Evolutionary conservation across 2,329 filamentous ascomycete genomes (phyloP), one percentile per base, ranked within the genome.

Genomic region (Ophiostoma perfectum): DNA sequence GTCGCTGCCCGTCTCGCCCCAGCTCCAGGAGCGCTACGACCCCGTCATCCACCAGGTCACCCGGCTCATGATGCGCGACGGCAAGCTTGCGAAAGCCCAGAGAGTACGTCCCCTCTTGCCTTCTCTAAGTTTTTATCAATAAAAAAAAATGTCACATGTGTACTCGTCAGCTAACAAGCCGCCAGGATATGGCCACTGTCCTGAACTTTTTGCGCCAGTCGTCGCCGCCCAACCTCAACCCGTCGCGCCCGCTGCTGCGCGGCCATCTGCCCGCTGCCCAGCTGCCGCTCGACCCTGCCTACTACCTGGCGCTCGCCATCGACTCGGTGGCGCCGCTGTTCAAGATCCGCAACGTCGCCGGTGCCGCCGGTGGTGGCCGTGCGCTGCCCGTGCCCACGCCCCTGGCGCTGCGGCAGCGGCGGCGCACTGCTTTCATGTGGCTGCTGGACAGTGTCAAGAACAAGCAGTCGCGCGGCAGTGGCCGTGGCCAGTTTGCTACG

Each of bases 321-420:
- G 95, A 99, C 82, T 96, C 92, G 9, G 90, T 99, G 38, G 92
- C 93, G 1, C 95, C 95, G 9, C 84, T 99, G 16, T 82, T 99
- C 75, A 89, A 90, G 73, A 88, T 99, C 75, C 86, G 88, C 67
- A 85, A 85, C 70, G 85, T 92, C 74, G 87, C 87, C 75, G 93
- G 92, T 73, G 86, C 90, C 47, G 91, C 90, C 0, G 94, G 94
- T 79, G 95, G 95, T 81, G 95, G 95, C 78, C 85, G 87, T 47
- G 86, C 92, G 12, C 84, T 97, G 69, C 92, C 94, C 68, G 84
- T 97, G 47, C 95, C 95, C 0, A 83, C 89, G 36, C 94, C 95
- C 1, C 82, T 98, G 27, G 81, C 83, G 1, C 80, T 89, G 71
- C 85, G 92, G 70, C 90, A 96, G 78, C 85, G 94, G 71, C 84